These are phyloP conservation scores for Eustoma russellianum DNA, from an alignment of 257 asterid genomes.

Conservation along the genomic window DNA sequence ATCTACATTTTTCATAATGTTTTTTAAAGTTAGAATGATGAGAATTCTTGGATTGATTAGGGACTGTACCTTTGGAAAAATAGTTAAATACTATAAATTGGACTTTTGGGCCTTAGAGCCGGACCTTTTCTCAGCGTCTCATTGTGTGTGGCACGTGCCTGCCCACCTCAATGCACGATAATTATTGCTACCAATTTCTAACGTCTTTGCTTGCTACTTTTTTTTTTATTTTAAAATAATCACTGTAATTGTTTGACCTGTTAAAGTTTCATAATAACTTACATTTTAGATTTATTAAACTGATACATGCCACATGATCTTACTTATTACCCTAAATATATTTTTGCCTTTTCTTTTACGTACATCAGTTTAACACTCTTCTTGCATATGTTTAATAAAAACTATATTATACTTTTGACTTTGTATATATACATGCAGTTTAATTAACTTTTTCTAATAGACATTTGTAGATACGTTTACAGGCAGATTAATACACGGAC, in stretches of 20 bases:
- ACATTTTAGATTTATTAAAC: background rate
- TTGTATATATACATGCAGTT: no score
- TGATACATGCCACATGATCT: background rate
- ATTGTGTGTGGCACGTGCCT: slow-evolving; percentile 59
- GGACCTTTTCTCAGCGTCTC: slow-evolving; percentile 8
- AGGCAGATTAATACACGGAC: no score
- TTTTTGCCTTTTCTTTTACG: background rate
- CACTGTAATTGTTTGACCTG: background rate
- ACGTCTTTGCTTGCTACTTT: slow-evolving; percentile 14
- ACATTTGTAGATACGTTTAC: no score
- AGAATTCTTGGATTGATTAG: no score
- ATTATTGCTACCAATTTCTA: slow-evolving; percentile 28
- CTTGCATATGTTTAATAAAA: background rate
- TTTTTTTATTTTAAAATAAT: background rate
- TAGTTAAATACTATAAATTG: no score
- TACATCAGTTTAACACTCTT: background rate
- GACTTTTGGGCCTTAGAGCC: slow-evolving; percentile 10
- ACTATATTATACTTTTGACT: background rate
- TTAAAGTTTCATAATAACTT: no score
- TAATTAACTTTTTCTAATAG: no score
- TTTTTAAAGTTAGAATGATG: no score
- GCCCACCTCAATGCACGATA: slow-evolving; percentile 50
- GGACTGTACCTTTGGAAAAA: no score
- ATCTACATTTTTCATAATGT: no score
- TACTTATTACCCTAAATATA: background rate